Base-by-base conservation (phyloP, 441 rosid species). In the Hura crepitans region DNA sequence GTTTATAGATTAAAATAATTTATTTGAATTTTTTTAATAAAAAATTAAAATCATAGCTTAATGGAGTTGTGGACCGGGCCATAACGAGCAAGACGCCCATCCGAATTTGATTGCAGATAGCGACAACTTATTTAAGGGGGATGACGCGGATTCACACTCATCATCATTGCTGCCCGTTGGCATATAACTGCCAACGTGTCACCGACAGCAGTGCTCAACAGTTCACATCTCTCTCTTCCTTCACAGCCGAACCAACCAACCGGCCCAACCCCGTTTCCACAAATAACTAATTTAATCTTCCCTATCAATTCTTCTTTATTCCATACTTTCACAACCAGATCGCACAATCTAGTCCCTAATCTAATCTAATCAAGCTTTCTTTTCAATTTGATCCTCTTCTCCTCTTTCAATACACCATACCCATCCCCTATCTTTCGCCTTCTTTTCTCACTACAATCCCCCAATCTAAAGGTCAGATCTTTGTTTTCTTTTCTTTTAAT, bases 391-490 rank as follows among this genome's bases (percentile, higher is more conserved):
- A 15, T 54, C 62, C 20, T 37, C 35, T 33, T 43, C 54, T n/a
- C 46, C 51, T 23, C 47, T 30, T 33, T 28, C 72, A 43, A 68
- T 30, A 14, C 30, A n/a, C 33, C 0, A 22, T 47, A 13, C 43
- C 33, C 1, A 20, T 25, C 35, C 39, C 30, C 39, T 22, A 12
- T 31, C 42, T 22, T n/a, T 14, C 47, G 20, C 25, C 51, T 12
- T 63, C 53, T 23, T 45, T 3, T 62, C 12, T 42, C 12, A 20
- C n/a, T 15, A 2, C 20, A 63, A 55, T 67, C 39, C 18, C 23
- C 15, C 10, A 17, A 56, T n/a, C 17, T n/a, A 69, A 57, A 69
- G 72, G 72, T 69, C 45, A 43, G 65, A 69, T 69, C 45, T 57
- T 69, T 31, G 4, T 55, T 20, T 31, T 22, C 10, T 33, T 18